Evolutionary conservation across 805 yeast genomes (phyloP).

Genomic region (Yamadazyma endophytica): DNA sequence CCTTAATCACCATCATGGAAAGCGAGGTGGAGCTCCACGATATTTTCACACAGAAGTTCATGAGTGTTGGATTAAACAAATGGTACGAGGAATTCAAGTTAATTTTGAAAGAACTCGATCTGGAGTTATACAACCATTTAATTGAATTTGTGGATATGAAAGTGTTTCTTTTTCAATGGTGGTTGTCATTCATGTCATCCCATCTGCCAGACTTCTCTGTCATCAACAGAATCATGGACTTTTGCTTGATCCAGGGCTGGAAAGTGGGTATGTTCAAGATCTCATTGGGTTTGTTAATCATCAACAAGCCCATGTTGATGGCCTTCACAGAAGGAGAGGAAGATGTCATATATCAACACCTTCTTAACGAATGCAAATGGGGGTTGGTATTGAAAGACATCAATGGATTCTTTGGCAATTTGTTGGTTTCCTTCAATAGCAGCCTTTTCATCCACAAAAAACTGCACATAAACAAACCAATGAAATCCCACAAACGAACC

Average conservation of each 20-base stretch:
- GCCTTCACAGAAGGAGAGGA: conserved; percentile 30
- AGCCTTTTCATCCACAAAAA: conserved; percentile 13
- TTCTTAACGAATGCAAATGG: conserved; percentile 42
- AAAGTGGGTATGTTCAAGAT: conserved; percentile 49
- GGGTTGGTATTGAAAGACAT: conserved; percentile 32
- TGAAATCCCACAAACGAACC: conserved; percentile 12
- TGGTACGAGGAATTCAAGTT: conserved; percentile 50
- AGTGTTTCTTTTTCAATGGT: conserved; percentile 61
- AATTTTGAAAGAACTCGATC: conserved; percentile 37
- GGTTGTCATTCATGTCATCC: conserved; percentile 55
- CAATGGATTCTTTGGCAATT: conserved; percentile 35
- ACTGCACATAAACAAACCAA: conserved; percentile 6
- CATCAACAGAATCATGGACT: conserved; percentile 48
- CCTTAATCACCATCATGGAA: conserved; percentile 56
- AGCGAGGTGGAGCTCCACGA: conserved; percentile 47
- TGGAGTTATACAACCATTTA: conserved; percentile 42
- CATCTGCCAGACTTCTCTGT: conserved; percentile 53
- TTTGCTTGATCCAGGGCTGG: conserved; percentile 52
- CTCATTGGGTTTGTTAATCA: conserved; percentile 47
- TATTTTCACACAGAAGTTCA: conserved; percentile 46
- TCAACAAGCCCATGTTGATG: conserved; percentile 45
- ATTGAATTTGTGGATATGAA: conserved; percentile 36
- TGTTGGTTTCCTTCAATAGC: conserved; percentile 34
- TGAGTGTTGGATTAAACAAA: conserved; percentile 49
- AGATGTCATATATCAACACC: conserved; percentile 41